Conservation (phyloP, 805 yeast species). For the Candida khao-thaluensis region DNA sequence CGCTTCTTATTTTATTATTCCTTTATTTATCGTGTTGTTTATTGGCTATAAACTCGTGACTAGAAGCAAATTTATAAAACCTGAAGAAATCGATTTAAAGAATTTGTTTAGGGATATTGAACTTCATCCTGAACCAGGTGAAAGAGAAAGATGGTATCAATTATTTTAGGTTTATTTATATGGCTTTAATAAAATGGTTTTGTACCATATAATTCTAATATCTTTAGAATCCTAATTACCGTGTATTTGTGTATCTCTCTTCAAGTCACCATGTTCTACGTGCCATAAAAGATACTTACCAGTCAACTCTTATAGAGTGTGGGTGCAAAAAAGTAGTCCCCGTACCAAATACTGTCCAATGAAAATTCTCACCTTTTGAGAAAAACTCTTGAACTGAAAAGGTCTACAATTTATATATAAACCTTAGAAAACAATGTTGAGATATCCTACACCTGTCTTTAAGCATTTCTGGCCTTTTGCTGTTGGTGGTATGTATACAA, state of each 20-base stretch:
- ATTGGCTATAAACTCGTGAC: constrained; percentile 55
- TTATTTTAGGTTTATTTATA: neutral
- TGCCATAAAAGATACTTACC: too few relatives aligned
- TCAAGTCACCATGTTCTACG: too few relatives aligned
- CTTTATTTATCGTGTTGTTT: constrained; percentile 52
- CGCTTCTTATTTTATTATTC: constrained; percentile 71
- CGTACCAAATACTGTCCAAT: constrained; percentile 3
- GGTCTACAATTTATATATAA: constrained; percentile 5
- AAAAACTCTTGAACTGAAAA: constrained; percentile 2
- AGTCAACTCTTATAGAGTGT: too few relatives aligned
- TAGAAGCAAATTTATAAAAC: constrained; percentile 25
- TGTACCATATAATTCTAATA: too few relatives aligned
- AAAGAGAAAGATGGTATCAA: neutral
- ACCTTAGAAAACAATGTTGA: constrained; percentile 13
- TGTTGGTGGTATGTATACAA: constrained; percentile 64
- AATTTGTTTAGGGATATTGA: constrained; percentile 25
- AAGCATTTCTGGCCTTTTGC: constrained; percentile 89
- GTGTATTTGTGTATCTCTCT: too few relatives aligned
- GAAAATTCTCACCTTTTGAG: constrained; percentile 7
- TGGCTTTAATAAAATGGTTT: too few relatives aligned
- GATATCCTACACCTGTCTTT: constrained; percentile 51
- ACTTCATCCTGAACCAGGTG: constrained; percentile 27
- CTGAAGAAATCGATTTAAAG: constrained; percentile 31
- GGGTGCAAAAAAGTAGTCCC: too few relatives aligned
- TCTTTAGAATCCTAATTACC: too few relatives aligned